Conservation (phyloP, 257 asterid genomes). For the Solanum sparsipilum region DNA sequence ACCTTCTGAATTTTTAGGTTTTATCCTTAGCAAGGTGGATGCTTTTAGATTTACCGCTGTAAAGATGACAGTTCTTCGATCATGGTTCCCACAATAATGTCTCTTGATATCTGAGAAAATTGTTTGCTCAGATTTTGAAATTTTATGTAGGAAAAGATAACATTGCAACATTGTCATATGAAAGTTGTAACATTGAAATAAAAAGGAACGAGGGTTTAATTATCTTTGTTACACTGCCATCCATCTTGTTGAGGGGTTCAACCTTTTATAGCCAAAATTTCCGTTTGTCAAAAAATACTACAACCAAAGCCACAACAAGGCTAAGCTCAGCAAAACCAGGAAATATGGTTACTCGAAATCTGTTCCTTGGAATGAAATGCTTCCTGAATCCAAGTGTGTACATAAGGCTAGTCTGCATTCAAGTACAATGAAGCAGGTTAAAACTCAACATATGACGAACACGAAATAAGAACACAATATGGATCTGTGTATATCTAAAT, state of each 20-base stretch:
- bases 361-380: constrained; percentile 54
- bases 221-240: neutral
- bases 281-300: constrained; percentile 59
- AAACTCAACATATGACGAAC: too few relatives aligned
- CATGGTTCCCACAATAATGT: neutral
- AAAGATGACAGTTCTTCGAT: neutral
- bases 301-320: constrained; percentile 52
- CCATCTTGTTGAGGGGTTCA: neutral
- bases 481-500: neutral
- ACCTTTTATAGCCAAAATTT: constrained; percentile 54
- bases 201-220: neutral
- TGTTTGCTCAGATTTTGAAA: neutral
- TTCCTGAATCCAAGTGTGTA: constrained; percentile 58
- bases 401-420: constrained; percentile 85
- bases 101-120: neutral
- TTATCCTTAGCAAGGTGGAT: neutral
- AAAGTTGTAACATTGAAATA: neutral
- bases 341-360: constrained; percentile 74
- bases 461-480: neutral
- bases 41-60: neutral
- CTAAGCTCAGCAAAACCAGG: constrained; percentile 57
- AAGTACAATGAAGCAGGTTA: neutral
- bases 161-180: neutral
- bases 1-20: neutral
- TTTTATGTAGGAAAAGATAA: neutral